phyloP scores from a whole-genome alignment of 2,329 filamentous ascomycete species.

The Dendrostoma leiphaemia region DNA sequence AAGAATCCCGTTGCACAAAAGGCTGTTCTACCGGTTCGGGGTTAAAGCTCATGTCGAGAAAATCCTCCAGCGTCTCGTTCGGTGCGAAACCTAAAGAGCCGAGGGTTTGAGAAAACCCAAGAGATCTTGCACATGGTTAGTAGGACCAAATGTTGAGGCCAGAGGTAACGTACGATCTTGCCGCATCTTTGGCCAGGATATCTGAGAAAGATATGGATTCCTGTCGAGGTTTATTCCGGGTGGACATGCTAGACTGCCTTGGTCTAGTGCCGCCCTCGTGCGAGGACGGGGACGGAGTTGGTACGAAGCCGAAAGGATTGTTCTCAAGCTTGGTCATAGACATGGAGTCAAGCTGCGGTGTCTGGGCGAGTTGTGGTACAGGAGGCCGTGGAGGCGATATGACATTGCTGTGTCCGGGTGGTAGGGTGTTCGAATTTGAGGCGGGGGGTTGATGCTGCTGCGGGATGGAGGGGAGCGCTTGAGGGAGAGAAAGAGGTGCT shows the following conservation, averaged over 20 bases:
- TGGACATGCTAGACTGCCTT: constrained; percentile 13
- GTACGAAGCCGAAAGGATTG: constrained; percentile 15
- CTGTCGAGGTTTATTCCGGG: constrained; percentile 9
- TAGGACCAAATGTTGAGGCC: too few relatives aligned
- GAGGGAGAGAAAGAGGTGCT: background rate
- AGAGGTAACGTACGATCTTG: constrained; percentile 33
- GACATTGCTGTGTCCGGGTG: constrained; percentile 1
- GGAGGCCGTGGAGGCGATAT: constrained; percentile 11
- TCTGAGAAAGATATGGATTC: constrained; percentile 31
- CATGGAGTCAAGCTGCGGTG: constrained; percentile 2
- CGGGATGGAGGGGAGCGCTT: background rate
- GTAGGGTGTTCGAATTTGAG: background rate
- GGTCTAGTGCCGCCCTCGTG: constrained; percentile 18
- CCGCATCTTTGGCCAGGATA: constrained; percentile 34
- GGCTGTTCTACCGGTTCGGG: constrained; percentile 29
- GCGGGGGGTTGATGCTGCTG: constrained; percentile 1
- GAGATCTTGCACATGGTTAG: constrained; percentile 24
- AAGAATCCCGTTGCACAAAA: constrained; percentile 16
- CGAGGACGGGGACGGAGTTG: constrained; percentile 20
- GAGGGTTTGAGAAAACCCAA: constrained; percentile 33
- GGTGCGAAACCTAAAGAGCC: constrained; percentile 36
- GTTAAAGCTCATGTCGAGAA: constrained; percentile 35
- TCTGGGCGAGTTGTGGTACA: constrained; percentile 11
- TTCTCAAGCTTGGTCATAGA: constrained; percentile 7
- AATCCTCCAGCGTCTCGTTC: constrained; percentile 35